Percentiles rank a stretch among this genome's conserved stretches.
Conservation (phyloP, 768 basidiomycete species). For the Tulasnella sp. region DNA sequence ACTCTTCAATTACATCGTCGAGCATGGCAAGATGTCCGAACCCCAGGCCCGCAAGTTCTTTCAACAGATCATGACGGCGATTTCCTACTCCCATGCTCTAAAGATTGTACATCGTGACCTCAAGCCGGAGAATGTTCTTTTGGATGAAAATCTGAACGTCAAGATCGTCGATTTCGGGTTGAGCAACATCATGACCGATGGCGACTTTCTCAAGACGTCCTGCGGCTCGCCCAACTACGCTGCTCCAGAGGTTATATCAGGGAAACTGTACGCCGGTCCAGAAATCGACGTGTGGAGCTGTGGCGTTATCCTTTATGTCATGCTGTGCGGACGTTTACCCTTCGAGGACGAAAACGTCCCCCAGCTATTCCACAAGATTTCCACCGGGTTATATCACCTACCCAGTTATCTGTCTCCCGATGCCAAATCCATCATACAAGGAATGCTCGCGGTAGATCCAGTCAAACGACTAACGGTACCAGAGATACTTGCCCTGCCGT, state of each 20-base stretch:
- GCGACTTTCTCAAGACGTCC: constrained; percentile 91
- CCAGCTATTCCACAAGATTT: constrained; percentile 85
- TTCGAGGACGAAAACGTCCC: constrained; percentile 98
- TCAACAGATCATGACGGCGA: constrained; percentile 94
- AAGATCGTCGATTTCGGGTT: constrained; percentile 97
- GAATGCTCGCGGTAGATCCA: constrained; percentile 91
- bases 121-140: constrained; percentile 89
- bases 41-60: constrained; percentile 84
- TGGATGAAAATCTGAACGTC: constrained; percentile 38
- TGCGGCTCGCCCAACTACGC: constrained; percentile 99
- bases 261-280: constrained; percentile 89
- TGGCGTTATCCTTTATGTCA: constrained; percentile 97
- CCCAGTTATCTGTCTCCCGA: constrained; percentile 71
- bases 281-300: constrained; percentile 99
- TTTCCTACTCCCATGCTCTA: constrained; percentile 91
- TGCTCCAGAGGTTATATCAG: constrained; percentile 93
- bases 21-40: constrained; percentile 85
- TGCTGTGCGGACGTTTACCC: constrained; percentile 88
- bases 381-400: constrained; percentile 57
- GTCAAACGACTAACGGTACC: constrained; percentile 88
- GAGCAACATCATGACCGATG: constrained; percentile 41
- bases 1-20: constrained; percentile 95
- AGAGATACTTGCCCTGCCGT: constrained; percentile 83
- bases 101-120: constrained; percentile 98
- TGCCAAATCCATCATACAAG: constrained; percentile 62